Evolutionary conservation across 768 basidiomycete species (phyloP).

Genomic region (Rhodotorula taiwanensis): DNA sequence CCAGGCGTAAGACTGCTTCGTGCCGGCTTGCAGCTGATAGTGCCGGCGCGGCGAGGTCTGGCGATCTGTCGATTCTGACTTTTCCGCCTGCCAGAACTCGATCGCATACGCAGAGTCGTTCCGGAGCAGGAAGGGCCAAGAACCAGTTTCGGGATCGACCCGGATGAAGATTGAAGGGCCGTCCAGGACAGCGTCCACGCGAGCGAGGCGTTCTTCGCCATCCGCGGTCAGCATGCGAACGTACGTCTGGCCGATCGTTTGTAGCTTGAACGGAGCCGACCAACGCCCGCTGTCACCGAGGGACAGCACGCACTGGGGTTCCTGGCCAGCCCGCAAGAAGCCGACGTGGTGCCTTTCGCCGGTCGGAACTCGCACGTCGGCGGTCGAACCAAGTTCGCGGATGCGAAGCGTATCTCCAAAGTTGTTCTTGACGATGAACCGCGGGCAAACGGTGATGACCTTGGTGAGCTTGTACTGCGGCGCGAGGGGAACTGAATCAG

Average conservation of each 20-base stretch:
- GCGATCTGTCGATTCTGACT: conserved; percentile 13
- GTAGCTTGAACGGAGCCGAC: conserved; percentile 86
- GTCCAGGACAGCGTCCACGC: conserved; percentile 70
- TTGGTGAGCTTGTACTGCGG: conserved; percentile 79
- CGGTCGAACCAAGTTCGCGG: conserved; percentile 73
- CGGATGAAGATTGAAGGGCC: conserved; percentile 85
- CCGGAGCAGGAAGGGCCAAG: conserved; percentile 85
- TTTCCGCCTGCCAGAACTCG: conserved; percentile 59
- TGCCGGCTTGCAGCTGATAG: conserved; percentile 58
- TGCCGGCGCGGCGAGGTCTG: conserved; percentile 7
- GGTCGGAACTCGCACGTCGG: conserved; percentile 59
- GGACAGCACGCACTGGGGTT: conserved; percentile 74
- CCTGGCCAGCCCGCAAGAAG: conserved; percentile 58
- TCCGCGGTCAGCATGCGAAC: conserved; percentile 55
- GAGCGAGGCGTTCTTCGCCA: conserved; percentile 54
- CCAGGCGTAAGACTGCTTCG: conserved; percentile 73
- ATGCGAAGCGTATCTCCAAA: conserved; percentile 63
- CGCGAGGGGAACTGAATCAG: too few relatives aligned
- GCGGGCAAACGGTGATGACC: conserved; percentile 80
- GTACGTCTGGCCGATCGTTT: conserved; percentile 78
- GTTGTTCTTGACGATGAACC: conserved; percentile 82
- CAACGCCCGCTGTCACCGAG: conserved; percentile 77
- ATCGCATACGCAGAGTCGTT: conserved; percentile 73
- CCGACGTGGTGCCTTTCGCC: conserved; percentile 65
- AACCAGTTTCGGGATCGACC: conserved; percentile 58